Percentiles rank a stretch among this genome's conserved stretches.
Conservation (phyloP, 2,329 filamentous ascomycete genomes). For the Eurotiales sp. region DNA sequence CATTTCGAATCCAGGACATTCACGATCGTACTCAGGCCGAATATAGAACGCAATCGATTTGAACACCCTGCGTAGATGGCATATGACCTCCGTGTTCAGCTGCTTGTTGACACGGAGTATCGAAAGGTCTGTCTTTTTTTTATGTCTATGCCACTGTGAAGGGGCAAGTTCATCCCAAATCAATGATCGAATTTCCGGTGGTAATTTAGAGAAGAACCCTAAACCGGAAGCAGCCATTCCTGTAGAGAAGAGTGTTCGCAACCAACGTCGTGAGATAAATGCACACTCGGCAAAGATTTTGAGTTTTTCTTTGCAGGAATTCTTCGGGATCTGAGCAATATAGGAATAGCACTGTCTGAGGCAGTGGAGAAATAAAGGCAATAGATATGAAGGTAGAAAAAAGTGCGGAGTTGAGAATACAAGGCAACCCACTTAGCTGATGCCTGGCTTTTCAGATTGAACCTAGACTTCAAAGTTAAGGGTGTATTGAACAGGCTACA, state of each 20-base stretch:
- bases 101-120: not conserved
- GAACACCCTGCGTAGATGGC: not conserved
- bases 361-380: too few relatives aligned
- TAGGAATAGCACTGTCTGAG: too few relatives aligned
- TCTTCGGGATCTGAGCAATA: too few relatives aligned
- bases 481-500: too few relatives aligned
- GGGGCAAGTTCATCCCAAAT: not conserved
- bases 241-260: too few relatives aligned
- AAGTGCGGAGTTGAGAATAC: too few relatives aligned
- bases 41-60: not conserved
- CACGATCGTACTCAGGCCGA: not conserved
- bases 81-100: not conserved
- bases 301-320: not conserved
- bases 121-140: not conserved
- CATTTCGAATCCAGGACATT: not conserved
- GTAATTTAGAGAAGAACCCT: not conserved
- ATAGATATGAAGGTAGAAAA: too few relatives aligned
- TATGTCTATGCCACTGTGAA: not conserved
- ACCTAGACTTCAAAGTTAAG: too few relatives aligned
- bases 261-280: too few relatives aligned
- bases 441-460: too few relatives aligned
- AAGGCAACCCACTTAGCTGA: too few relatives aligned
- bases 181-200: not conserved
- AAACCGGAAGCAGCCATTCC: not conserved
- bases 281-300: too few relatives aligned